Evolutionary conservation across 805 yeast genomes (phyloP).

Genomic region (Wickerhamiella shivajii): DNA sequence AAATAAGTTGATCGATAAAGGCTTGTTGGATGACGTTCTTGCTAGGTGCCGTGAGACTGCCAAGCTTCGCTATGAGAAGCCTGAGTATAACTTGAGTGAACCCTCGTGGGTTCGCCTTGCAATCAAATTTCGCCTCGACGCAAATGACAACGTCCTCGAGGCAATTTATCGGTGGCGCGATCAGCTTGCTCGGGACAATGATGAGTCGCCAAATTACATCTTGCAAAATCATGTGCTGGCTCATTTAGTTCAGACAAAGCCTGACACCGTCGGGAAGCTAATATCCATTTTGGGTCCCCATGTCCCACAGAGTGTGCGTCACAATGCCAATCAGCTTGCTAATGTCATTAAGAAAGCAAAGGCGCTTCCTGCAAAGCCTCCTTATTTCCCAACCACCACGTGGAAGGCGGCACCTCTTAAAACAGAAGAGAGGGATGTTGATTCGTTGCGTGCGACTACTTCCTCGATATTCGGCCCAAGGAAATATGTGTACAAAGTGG

Average conservation of each 20-base stretch:
- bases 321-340: slow-evolving; percentile 45
- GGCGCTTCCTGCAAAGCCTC: too few species aligned
- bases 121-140: slow-evolving; percentile 48
- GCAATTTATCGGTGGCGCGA: slow-evolving; percentile 77
- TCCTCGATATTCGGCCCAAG: not conserved
- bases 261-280: slow-evolving; percentile 45
- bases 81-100: slow-evolving; percentile 41
- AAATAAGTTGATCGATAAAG: slow-evolving; percentile 39
- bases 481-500: not conserved
- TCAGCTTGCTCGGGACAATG: slow-evolving; percentile 49
- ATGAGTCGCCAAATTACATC: slow-evolving; percentile 71
- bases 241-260: slow-evolving; percentile 41
- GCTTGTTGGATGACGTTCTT: slow-evolving; percentile 37
- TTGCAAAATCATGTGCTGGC: slow-evolving; percentile 72
- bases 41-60: slow-evolving; percentile 70
- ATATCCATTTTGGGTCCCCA: slow-evolving; percentile 15
- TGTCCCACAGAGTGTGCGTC: slow-evolving; percentile 42
- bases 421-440: slow-evolving; percentile 6
- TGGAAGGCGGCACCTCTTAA: too few species aligned
- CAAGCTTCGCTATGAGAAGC: slow-evolving; percentile 63
- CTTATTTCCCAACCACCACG: too few species aligned
- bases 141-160: slow-evolving; percentile 37
- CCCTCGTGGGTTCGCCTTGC: slow-evolving; percentile 52
- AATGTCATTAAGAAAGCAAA: slow-evolving; percentile 29
- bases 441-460: not conserved